Evolutionary conservation across 1,284 basidiomycete species (phyloP), one percentile per base, ranked within the genome.

Genomic region (Sanguinoderma infundibulare): DNA sequence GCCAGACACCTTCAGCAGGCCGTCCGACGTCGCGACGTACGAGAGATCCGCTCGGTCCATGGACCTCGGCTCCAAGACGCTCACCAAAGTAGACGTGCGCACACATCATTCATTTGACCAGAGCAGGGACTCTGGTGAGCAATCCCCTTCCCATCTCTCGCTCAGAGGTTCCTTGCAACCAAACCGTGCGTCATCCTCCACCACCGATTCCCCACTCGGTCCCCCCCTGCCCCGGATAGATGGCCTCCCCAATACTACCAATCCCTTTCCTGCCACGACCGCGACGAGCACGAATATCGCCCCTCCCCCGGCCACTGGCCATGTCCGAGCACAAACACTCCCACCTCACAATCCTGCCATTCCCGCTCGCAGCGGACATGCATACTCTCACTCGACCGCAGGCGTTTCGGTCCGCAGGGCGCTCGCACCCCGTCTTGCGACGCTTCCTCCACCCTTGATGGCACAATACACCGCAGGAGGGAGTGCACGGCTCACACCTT

Each of bases 181-280:
- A 85, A 74, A 82, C 85, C 81, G 83, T 95, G 94, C 76, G 84
- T 91, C 49, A 7, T 51, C 49, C 63, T 84, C 96, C 66, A 91
- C 69, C 89, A 88, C 2, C 74, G 74, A 7, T 77, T 78, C 47
- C 77, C 95, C 20, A 87, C 95, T 71, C 77, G 84, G 61, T 82
- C 96, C 72, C 82, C 83, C 10, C 72, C 81, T 3, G 81, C 86
- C 20, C 83, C 85, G 0, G 79, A 84, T 50, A 14, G 60, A 62
- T 22, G 60, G 58, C 6, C 28, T 62, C 5, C 63, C 60, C 4
- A 32, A 22, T 9, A 22, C 50, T 28, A 32, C 30, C 26, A 44
- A 51, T 32, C 3, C 39, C 5, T 30, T 12, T 14, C 42, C 10
- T 35, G 17, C 55, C 12, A 50, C 52, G 12, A 39, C n/a, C n/a